Evolutionary conservation across 441 rosid genomes (phyloP).

Genomic region (Manihot esculenta): DNA sequence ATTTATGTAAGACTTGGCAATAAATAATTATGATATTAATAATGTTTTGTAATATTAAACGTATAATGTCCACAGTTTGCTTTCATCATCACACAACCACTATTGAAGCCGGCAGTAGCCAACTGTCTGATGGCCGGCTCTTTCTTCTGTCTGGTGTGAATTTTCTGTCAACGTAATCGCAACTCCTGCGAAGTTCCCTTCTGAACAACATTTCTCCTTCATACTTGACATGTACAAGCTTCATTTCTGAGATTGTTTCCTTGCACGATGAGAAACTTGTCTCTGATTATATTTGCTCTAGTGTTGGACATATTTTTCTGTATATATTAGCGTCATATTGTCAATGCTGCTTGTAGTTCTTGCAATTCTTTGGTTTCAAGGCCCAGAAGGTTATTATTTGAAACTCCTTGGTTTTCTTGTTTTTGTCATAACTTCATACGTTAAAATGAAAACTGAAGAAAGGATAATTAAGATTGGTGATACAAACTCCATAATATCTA

Average conservation of each 20-base stretch:
- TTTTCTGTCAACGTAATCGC: conserved; percentile 1
- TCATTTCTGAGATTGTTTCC: not conserved
- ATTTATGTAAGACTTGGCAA: not conserved
- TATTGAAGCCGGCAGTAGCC: conserved; percentile 39
- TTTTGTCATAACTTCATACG: not conserved
- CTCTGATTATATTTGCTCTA: not conserved
- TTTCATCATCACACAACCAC: conserved; percentile 32
- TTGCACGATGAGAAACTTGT: not conserved
- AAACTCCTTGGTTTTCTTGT: not conserved
- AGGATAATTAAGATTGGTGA: not conserved
- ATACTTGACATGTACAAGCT: not conserved
- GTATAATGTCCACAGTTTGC: conserved; percentile 25
- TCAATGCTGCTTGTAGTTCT: not conserved
- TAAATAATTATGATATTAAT: not conserved
- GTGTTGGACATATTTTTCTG: not conserved
- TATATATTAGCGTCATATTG: not conserved
- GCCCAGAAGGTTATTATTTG: not conserved
- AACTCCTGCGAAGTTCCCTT: not conserved
- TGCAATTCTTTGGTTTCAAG: not conserved
- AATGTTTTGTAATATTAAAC: conserved; percentile 5
- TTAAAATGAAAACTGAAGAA: not conserved
- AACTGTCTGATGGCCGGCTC: conserved; percentile 29
- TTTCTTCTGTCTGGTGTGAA: not conserved
- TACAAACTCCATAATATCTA: not conserved
- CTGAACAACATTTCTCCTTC: not conserved